Conservation (phyloP, 129 eudicot species). For the Lonicera japonica region DNA sequence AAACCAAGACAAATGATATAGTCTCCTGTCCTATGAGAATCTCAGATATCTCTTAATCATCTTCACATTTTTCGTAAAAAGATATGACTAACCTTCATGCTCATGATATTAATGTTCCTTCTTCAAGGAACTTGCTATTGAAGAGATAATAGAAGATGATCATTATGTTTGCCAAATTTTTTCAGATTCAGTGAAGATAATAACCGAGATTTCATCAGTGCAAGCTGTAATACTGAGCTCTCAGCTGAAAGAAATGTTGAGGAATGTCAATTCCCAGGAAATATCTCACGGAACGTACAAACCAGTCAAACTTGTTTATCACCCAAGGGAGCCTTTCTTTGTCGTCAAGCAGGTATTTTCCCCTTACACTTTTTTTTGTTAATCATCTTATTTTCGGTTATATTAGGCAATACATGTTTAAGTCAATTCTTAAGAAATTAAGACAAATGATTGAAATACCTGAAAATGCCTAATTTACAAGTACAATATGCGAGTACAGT, state of each 20-base stretch:
- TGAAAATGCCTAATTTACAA: too few species aligned
- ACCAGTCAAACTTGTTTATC: conserved; percentile 82
- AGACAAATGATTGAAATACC: too few species aligned
- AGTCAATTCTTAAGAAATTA: too few species aligned
- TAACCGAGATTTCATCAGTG: conserved; percentile 60
- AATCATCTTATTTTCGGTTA: too few species aligned
- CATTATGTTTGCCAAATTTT: neutral
- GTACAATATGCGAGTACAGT: too few species aligned
- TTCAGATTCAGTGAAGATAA: conserved; percentile 64
- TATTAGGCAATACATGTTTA: too few species aligned
- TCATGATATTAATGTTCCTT: neutral
- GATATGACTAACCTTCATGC: neutral
- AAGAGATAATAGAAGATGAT: neutral
- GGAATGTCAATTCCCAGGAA: conserved; percentile 43
- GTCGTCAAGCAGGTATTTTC: conserved; percentile 70
- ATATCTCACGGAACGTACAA: conserved; percentile 44
- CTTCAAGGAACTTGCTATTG: neutral
- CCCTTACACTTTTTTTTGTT: too few species aligned
- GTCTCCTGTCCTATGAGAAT: neutral
- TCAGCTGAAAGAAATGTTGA: conserved; percentile 68
- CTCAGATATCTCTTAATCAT: neutral
- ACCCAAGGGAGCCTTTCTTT: conserved; percentile 85
- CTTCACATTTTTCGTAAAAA: neutral
- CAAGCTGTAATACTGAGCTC: conserved; percentile 78
- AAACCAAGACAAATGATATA: neutral